Conservation (phyloP, 768 basidiomycete species). For the Rossbeevera mucosa region DNA sequence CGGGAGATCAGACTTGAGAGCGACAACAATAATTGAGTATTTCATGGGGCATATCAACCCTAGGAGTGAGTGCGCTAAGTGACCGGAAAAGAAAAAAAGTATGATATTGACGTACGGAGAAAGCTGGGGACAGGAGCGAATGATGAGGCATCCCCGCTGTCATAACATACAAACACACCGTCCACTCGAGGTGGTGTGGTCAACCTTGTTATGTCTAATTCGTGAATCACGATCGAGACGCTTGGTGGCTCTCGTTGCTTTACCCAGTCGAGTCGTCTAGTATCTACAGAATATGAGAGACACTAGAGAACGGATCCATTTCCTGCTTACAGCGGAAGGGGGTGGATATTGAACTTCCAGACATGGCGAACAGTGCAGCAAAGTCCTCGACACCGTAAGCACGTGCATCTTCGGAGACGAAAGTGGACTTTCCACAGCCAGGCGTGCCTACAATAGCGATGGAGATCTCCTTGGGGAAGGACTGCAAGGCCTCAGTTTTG, state of each 20-base stretch:
- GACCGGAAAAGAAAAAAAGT: conserved; percentile 2
- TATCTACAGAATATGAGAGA: conserved; percentile 31
- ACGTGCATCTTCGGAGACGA: conserved; percentile 74
- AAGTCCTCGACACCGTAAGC: conserved; percentile 51
- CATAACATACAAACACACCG: conserved; percentile 84
- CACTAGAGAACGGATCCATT: not conserved
- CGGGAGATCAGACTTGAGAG: conserved; percentile 79
- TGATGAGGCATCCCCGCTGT: conserved; percentile 58
- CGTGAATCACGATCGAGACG: conserved; percentile 48
- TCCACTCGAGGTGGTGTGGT: conserved; percentile 57
- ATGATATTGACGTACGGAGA: conserved; percentile 52
- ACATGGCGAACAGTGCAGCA: conserved; percentile 27
- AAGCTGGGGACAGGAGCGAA: conserved; percentile 63
- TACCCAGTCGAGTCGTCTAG: conserved; percentile 29
- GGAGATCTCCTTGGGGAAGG: conserved; percentile 39
- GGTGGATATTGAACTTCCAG: conserved; percentile 31
- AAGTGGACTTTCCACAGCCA: conserved; percentile 80
- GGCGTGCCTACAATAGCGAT: conserved; percentile 76
- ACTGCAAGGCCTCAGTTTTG: conserved; percentile 17
- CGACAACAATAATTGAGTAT: conserved; percentile 69
- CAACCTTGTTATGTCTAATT: conserved; percentile 54
- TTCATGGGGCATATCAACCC: conserved; percentile 55
- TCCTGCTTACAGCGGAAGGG: conserved; percentile 39
- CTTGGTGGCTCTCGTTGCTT: conserved; percentile 40
- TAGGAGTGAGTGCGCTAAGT: conserved; percentile 26